Conservation (phyloP, 139 green algal genomes). For the Raphidocelis subcapitata region DNA sequence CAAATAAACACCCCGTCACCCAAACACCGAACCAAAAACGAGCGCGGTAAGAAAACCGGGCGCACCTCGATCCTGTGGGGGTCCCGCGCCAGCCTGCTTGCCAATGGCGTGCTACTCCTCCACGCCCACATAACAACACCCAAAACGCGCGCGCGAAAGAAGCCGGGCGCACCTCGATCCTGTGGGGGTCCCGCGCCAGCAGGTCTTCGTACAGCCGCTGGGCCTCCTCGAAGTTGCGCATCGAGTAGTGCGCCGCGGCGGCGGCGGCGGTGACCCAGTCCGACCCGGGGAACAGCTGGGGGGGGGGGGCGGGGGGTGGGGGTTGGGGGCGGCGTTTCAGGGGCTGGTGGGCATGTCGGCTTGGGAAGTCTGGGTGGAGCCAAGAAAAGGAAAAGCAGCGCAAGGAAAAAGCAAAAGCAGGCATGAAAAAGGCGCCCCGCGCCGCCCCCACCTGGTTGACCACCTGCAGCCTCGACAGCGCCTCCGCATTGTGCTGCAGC, state of each 20-base stretch:
- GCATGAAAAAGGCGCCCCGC: too few species aligned
- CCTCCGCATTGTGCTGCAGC: slow-evolving; percentile 79
- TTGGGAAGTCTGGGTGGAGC: not conserved
- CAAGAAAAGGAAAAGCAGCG: too few species aligned
- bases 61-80: slow-evolving; percentile 78
- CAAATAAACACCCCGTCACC: too few species aligned
- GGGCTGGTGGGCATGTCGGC: not conserved
- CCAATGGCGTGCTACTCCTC: too few species aligned
- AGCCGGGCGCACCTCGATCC: slow-evolving; percentile 63
- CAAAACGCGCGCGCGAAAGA: too few species aligned
- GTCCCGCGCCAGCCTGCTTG: slow-evolving; percentile 72
- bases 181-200: slow-evolving; percentile 73
- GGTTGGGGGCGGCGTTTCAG: too few species aligned
- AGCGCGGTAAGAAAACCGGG: too few species aligned
- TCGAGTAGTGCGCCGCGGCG: slow-evolving; percentile 90
- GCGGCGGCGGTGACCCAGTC: slow-evolving; percentile 65
- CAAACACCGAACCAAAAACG: too few species aligned
- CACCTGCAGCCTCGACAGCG: slow-evolving; percentile 64
- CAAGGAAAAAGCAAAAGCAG: too few species aligned
- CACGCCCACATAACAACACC: too few species aligned
- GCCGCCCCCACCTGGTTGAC: slow-evolving; percentile 33
- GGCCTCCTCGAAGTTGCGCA: slow-evolving; percentile 87
- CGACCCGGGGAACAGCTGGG: slow-evolving; percentile 67
- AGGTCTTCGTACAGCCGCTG: slow-evolving; percentile 89
- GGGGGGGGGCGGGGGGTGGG: too few species aligned